Base-by-base conservation (phyloP, 176 grass and related monocot species). In the Stipa capillata region DNA sequence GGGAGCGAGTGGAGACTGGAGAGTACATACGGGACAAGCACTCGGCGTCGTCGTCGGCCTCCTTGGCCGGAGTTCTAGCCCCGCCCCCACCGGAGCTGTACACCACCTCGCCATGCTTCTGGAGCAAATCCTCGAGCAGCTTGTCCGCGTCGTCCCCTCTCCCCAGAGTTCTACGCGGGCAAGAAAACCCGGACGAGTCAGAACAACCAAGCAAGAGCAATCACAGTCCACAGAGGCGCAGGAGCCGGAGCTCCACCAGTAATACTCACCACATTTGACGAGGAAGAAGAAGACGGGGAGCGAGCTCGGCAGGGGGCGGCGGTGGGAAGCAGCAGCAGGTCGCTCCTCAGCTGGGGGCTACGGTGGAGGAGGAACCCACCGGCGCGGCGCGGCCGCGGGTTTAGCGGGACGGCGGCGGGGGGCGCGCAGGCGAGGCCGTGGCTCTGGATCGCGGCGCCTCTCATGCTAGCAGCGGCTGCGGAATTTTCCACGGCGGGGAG, bases 91-190 rank as follows among this genome's bases (percentile, higher is more conserved):
- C 84, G 6, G 84, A 66, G 50, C 80, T 89, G 74, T 91, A 98
- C 35, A 98, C 92, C 64, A 93, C 90, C 86, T 95, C 89, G 44
- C 96, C 96, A 45, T 99, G 87, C 79, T 99, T 88, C 33, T 89
- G 80, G 41, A 99, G 86, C 90, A 99, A 89, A 84, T 95, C 90
- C 41, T 99, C 96, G 64, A 99, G 84, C 86, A 94, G 40, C 73
- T 93, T 91, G 52, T 94, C 95, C 40, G 82, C 81, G 41, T 90
- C 90, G 5, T 79, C 85, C 36, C 71, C 85, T 41, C 82, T 41
- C 34, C 76, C n/a, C 83, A 7, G 80, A 80, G 53, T 84, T 88
- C 91, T 88, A n/a, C 74, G 29, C 2, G 24, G 50, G 36, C 7
- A 20, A 67, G 49, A 32, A 51, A 20, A 11, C 13, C 21, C 12